Base-by-base conservation (phyloP, 495 filamentous ascomycete species). In the Aspergillus cavernicola region DNA sequence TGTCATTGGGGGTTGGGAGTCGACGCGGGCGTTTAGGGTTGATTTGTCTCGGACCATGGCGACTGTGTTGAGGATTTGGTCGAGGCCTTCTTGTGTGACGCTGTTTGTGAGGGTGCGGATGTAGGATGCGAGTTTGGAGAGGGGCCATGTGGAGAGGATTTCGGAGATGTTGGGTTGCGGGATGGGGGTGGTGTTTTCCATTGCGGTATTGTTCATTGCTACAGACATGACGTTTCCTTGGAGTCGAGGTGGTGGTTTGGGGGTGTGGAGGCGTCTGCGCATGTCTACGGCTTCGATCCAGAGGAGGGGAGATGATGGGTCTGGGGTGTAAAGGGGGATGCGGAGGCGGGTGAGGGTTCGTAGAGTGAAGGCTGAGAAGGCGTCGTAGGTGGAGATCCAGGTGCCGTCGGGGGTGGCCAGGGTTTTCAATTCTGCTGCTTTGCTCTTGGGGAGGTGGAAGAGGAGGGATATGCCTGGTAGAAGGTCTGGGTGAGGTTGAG, bases 381-480 rank as follows among this genome's bases (percentile, higher is more conserved):
- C 71, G 40, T 76, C 71, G 35, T 72, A 75, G 7, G 67, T 75
- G 0, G 74, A 77, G 40, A 76, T 66, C 65, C 66, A 72, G 6
- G 61, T 24, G 6, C 37, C 67, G 46, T 68, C 52, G 18, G 51
- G 36, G 1, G 70, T 55, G 1, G 71, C 69, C 2, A 74, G 59
- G 23, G 54, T 60, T 52, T 75, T 74, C 2, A 76, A 49, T 39
- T 69, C 64, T 0, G 68, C 66, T 2, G 69, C 70, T 32, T 73
- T 74, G 60, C 68, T 74, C 56, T 68, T 70, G 13, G 68, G 68
- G 4, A 75, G 58, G 31, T 76, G 69, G 52, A 75, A 69, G 6
- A 76, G 59, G 16, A 73, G 63, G 7, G 53, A 65, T 12, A 56
- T 53, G 0, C 57, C 56, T 15, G 45, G 20, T 33, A 40, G 58